Evolutionary conservation across 352 stramenopile genomes (phyloP), one percentile per base, ranked within the genome.

Genomic region (Phytophthora idaei): DNA sequence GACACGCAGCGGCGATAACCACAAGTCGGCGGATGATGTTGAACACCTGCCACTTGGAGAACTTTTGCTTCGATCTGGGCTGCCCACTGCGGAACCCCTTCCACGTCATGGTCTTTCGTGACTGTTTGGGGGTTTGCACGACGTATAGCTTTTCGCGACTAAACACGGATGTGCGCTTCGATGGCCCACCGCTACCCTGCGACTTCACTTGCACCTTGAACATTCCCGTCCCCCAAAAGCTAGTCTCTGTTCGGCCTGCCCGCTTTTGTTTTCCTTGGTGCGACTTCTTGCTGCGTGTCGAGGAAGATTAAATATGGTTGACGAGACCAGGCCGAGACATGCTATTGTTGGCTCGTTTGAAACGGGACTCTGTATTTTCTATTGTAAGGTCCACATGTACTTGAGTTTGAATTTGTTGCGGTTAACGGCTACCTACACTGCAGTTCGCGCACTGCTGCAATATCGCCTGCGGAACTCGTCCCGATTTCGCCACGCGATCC

Each of bases 151-250:
- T 61, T 45, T 67, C 58, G 3, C 60, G 53, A 31, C 44, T 64
- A 2, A 60, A 42, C 4, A 64, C 7, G 25, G 59, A 58, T 8
- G 36, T 36, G 6, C 42, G 84, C 98, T 63, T 82, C 80, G 21
- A 97, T 98, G 51, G 80, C 64, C 1, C 36, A 6, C 36, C 82
- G 98, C 67, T 81, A 74, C 51, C 25, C 8, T 53, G 55, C 15
- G 48, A 3, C 15, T 65, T 45, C 5, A 70, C 62, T 15, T 42
- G 37, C 31, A 70, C 17, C 31, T 66, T 70, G 1, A 32, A 17
- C 34, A 69, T 65, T 82, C 85, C 47, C n/a, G 12, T 36, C 6
- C 41, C 50, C 57, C 46, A 52, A 11, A 21, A 45, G 10, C 27
- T 42, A 6, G 9, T 39, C 4, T 34, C 57, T 21, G 58, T 32